Base-by-base conservation (phyloP, 192 early-diverging fungal genomes). In the Cladochytrium replicatum region DNA sequence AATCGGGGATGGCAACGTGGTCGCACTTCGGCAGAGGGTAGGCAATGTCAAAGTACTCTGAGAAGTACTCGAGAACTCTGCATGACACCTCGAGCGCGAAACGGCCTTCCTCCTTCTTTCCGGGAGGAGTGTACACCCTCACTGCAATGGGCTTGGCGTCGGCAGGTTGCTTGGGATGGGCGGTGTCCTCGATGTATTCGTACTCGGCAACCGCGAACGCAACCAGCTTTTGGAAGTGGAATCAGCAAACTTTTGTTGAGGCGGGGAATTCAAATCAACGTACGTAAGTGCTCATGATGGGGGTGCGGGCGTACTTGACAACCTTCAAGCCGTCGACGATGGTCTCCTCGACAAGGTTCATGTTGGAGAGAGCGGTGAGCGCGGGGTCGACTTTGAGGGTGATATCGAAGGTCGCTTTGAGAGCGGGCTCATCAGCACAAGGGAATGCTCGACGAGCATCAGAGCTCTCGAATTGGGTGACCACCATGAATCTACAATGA, bases 391-490 rank as follows among this genome's bases (percentile, higher is more conserved):
- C 87, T 31, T 80, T 71, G 48, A 98, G 69, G 2, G 84, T 89
- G 31, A 93, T 75, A 54, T 93, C 87, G 46, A 96, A 99, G 0
- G 87, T 91, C 25, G 93, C 91, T 71, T 99, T 99, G 38, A 88
- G 77, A 47, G 81, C 75, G 28, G 95, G 95, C 72, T 97, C 95
- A 67, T 99, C 93, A 82, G 83, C 96, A 63, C 85, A 97, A n/a
- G 95, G 95, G 65, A 98, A 86, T 11, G 85, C 84, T 27, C 87
- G 79, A 47, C 93, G 83, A 24, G 85, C 85, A 59, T 92, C 84
- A 17, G 88, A 91, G 6, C 91, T 75, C 74, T 96, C 89, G 55
- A 96, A 99, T 63, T 99, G 93, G 4, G 95, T 97, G 5, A 85
- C 86, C 6, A 86, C 91, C 56, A 98, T 72, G 62, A 84, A 77